Percentiles rank a stretch among this genome's conserved stretches.
Conservation (phyloP, 1,139 yeast genomes). For the Yamadazyma aaseri region DNA sequence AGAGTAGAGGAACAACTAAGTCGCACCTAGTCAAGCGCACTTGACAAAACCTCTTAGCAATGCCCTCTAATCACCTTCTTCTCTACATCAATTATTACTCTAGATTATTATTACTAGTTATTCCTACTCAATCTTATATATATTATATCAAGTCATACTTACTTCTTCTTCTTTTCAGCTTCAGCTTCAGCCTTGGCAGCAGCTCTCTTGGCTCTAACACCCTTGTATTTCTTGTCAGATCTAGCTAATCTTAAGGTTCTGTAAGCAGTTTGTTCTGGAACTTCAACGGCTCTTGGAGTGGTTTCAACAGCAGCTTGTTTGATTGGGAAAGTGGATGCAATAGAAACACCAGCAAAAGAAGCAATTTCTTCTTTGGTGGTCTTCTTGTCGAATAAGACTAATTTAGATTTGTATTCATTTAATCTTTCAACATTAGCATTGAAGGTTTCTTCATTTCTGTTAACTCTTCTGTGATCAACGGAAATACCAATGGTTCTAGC, state of each 20-base stretch:
- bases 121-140: too few relatives aligned
- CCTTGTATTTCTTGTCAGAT: constrained; percentile 89
- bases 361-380: constrained; percentile 66
- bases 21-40: too few relatives aligned
- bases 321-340: constrained; percentile 90
- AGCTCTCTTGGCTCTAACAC: constrained; percentile 97
- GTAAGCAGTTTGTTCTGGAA: constrained; percentile 86
- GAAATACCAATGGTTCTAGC: constrained; percentile 99
- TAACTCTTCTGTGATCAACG: constrained; percentile 99
- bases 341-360: constrained; percentile 71
- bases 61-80: too few relatives aligned
- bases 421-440: constrained; percentile 95
- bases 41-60: too few relatives aligned
- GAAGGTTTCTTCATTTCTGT: constrained; percentile 95
- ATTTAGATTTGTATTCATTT: constrained; percentile 92
- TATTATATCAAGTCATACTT: too few relatives aligned
- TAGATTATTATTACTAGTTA: too few relatives aligned
- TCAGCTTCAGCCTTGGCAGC: constrained; percentile 97
- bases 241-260: constrained; percentile 94
- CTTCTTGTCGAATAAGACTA: constrained; percentile 94
- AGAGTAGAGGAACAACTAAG: too few relatives aligned
- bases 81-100: too few relatives aligned
- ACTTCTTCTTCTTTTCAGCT: constrained; percentile 95
- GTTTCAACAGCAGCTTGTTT: constrained; percentile 71
- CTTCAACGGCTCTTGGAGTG: constrained; percentile 88